Evolutionary conservation across 805 yeast species (phyloP), one percentile per base, ranked within the genome.

Genomic region (Hyphopichia homilentoma): DNA sequence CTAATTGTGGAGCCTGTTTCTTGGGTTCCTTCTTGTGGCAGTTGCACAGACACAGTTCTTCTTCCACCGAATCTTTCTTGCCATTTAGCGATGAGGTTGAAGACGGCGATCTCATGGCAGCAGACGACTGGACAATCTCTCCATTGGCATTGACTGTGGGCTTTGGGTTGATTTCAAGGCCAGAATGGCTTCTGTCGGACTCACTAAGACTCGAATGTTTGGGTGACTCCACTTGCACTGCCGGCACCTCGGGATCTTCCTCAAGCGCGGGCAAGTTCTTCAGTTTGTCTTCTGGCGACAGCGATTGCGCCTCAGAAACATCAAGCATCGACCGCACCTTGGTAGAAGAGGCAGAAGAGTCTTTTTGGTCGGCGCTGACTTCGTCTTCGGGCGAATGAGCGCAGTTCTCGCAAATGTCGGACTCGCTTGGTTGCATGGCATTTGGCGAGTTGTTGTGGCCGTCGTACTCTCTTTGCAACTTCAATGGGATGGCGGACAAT

Each of bases 271-370:
- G 43, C 18, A 36, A 29, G 23, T 22, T 30, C 9, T 32, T 30
- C 29, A 27, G 27, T 12, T 35, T 11, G 7, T 32, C 23, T 14
- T 24, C 5, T 13, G 19, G 21, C 15, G n/a, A 4, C 8, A 8
- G 9, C 13, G 18, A 21, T 11, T 18, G 18, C 1, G n/a, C 22
- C 5, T 25, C 17, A 29, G 22, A 15, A 17, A 49, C 30, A 31
- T 58, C 62, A 23, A 57, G 47, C 65, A 58, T 58, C n/a, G 65
- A 59, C 25, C 46, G 46, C 6, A 51, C 48, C 30, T 44, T 44
- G 7, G 49, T 26, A 4, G n/a, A n/a, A n/a, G n/a, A n/a, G n/a
- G n/a, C n/a, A n/a, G n/a, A n/a, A n/a, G n/a, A n/a, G n/a, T n/a
- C n/a, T n/a, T n/a, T n/a, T n/a, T n/a, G n/a, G n/a, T n/a, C n/a